Evolutionary conservation across 768 basidiomycete species (phyloP).

Genomic region (Tricholomella constricta): DNA sequence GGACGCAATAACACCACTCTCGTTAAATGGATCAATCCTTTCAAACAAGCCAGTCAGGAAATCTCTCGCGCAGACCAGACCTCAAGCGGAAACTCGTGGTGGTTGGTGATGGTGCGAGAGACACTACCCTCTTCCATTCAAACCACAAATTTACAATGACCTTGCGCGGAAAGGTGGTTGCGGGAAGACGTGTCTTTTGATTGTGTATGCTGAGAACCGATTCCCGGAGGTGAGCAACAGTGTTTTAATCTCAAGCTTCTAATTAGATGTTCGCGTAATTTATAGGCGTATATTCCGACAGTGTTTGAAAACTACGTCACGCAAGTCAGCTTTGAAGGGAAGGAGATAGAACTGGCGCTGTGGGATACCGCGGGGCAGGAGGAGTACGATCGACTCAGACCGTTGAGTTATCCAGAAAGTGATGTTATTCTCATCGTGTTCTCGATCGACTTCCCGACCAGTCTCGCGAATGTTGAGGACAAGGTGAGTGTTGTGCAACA

Average conservation of each 20-base stretch:
- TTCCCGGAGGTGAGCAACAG: conserved; percentile 79
- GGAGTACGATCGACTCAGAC: conserved; percentile 90
- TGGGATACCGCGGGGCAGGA: conserved; percentile 99
- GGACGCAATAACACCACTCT: conserved; percentile 8
- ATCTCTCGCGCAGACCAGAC: conserved; percentile 61
- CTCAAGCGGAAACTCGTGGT: conserved; percentile 87
- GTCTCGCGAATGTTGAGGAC: conserved; percentile 87
- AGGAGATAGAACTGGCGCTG: conserved; percentile 91
- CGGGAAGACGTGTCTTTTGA: conserved; percentile 93
- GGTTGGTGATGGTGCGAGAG: conserved; percentile 75
- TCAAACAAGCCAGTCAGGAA: conserved; percentile 26
- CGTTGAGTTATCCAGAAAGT: conserved; percentile 86
- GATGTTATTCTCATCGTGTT: conserved; percentile 94
- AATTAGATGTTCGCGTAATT: conserved; percentile 21
- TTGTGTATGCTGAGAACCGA: conserved; percentile 94
- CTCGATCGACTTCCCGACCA: conserved; percentile 90
- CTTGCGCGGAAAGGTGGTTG: conserved; percentile 63
- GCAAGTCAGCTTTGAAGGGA: conserved; percentile 82
- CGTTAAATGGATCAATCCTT: conserved; percentile 30
- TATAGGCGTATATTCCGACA: conserved; percentile 87
- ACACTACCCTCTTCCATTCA: conserved; percentile 7
- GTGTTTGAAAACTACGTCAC: conserved; percentile 96
- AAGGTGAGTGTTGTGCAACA: conserved; percentile 53
- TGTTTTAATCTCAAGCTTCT: conserved; percentile 10
- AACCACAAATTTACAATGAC: conserved; percentile 12